Evolutionary conservation across 306 rosid genomes (phyloP).

Genomic region (Cucurbita pepo): DNA sequence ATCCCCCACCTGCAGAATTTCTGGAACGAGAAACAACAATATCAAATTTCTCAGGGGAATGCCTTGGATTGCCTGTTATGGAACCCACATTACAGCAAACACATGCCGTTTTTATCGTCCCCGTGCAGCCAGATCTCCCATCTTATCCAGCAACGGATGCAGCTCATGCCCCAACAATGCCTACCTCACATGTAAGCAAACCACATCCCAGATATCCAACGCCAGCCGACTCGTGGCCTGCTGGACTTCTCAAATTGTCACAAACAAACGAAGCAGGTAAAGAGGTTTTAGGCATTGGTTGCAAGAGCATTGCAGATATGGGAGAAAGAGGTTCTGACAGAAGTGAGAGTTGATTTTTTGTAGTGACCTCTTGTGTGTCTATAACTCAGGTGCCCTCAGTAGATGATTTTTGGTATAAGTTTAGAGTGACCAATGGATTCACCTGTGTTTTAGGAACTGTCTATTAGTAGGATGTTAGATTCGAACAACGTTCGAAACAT

Average conservation of each 20-base stretch:
- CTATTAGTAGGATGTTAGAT: neutral
- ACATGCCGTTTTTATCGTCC: constrained; percentile 52
- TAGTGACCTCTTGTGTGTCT: neutral
- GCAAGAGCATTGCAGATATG: neutral
- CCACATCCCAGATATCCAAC: constrained; percentile 97
- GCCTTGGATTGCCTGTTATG: constrained; percentile 23
- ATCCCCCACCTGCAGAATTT: constrained; percentile 24
- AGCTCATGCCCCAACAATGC: constrained; percentile 17
- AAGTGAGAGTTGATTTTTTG: constrained; percentile 11
- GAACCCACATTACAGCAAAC: constrained; percentile 43
- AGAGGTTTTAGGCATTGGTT: neutral
- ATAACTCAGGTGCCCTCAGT: neutral
- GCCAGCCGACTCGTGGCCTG: constrained; percentile 71
- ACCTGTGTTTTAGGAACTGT: neutral
- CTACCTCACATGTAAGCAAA: constrained; percentile 41
- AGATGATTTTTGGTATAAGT: neutral
- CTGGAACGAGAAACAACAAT: constrained; percentile 19
- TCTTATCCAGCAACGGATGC: constrained; percentile 20
- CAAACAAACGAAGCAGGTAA: constrained; percentile 18
- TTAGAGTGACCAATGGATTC: neutral
- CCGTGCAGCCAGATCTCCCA: constrained; percentile 32
- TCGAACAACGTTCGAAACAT: neutral
- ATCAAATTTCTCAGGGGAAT: constrained; percentile 22
- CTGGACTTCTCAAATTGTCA: constrained; percentile 48
- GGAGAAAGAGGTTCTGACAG: neutral